Conservation (phyloP, 257 asterid genomes). For the Jacaranda copaia region DNA sequence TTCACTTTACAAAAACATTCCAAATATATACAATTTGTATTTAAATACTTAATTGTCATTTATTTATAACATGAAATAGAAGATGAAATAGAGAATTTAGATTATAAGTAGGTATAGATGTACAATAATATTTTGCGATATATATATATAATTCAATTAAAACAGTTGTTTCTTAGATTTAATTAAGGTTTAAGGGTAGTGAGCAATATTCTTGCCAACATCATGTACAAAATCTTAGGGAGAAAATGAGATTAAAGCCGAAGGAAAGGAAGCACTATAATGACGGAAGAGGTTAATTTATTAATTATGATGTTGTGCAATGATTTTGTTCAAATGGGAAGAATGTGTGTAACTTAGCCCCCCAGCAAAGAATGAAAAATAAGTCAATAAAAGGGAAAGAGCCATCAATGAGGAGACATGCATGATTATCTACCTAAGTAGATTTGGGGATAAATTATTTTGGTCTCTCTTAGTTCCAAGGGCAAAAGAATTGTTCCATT, state of each 20-base stretch:
- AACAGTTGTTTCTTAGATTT: too few relatives aligned
- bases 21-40: too few relatives aligned
- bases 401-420: not conserved
- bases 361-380: conserved; percentile 6
- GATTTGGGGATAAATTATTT: conserved; percentile 12
- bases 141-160: too few relatives aligned
- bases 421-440: conserved; percentile 16
- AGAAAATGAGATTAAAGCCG: conserved; percentile 10
- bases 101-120: too few relatives aligned
- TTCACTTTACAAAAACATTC: too few relatives aligned
- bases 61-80: too few relatives aligned
- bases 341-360: not conserved
- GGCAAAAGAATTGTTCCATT: not conserved
- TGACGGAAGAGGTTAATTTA: conserved; percentile 21
- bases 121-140: too few relatives aligned
- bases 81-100: too few relatives aligned
- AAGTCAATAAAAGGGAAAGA: not conserved
- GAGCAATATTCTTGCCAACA: not conserved
- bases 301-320: conserved; percentile 32
- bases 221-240: not conserved
- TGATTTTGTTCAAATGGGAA: conserved; percentile 26
- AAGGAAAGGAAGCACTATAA: conserved; percentile 22
- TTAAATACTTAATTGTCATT: too few relatives aligned
- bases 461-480: not conserved
- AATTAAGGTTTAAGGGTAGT: not conserved